phyloP scores from a whole-genome alignment of 352 stramenopile species.

The Phytopythium delawarense region DNA sequence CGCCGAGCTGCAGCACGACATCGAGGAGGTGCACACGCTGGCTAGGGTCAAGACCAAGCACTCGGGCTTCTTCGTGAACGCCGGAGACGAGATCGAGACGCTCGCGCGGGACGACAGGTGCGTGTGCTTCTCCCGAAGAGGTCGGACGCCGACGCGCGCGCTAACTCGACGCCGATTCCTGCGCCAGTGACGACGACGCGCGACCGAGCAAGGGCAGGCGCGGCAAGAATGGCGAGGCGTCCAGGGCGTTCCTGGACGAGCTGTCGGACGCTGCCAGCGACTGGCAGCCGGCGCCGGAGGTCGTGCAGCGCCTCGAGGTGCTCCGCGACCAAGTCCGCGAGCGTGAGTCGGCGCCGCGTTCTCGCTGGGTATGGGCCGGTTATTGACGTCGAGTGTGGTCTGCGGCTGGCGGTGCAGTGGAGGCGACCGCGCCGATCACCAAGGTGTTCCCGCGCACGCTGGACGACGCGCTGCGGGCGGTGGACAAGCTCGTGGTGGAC shows the following conservation, averaged over 20 bases:
- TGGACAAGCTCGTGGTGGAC: slow-evolving; percentile 79
- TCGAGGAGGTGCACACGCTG: slow-evolving; percentile 74
- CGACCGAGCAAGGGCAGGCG: slow-evolving; percentile 22
- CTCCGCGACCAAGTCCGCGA: slow-evolving; percentile 59
- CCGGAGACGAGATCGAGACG: slow-evolving; percentile 82
- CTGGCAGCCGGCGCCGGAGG: slow-evolving; percentile 54
- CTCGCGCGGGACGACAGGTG: slow-evolving; percentile 29
- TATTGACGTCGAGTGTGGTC: background rate
- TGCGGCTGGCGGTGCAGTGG: slow-evolving; percentile 36
- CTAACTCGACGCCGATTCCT: background rate
- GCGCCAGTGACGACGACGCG: background rate
- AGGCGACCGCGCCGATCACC: slow-evolving; percentile 44
- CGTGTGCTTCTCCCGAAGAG: background rate
- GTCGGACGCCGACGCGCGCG: background rate
- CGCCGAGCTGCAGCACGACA: slow-evolving; percentile 76
- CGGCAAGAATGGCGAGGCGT: slow-evolving; percentile 52
- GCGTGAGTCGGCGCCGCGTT: slow-evolving; percentile 23
- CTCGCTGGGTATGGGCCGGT: background rate
- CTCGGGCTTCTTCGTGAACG: slow-evolving; percentile 86
- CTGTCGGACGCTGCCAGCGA: slow-evolving; percentile 62
- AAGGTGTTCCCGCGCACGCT: slow-evolving; percentile 81
- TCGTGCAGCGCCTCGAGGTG: slow-evolving; percentile 49
- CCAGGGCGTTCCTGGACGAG: slow-evolving; percentile 56
- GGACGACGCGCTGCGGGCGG: slow-evolving; percentile 70
- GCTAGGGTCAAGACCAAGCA: slow-evolving; percentile 80